Evolutionary conservation across 441 rosid species (phyloP).

Genomic region (Gossypium schwendimanii): DNA sequence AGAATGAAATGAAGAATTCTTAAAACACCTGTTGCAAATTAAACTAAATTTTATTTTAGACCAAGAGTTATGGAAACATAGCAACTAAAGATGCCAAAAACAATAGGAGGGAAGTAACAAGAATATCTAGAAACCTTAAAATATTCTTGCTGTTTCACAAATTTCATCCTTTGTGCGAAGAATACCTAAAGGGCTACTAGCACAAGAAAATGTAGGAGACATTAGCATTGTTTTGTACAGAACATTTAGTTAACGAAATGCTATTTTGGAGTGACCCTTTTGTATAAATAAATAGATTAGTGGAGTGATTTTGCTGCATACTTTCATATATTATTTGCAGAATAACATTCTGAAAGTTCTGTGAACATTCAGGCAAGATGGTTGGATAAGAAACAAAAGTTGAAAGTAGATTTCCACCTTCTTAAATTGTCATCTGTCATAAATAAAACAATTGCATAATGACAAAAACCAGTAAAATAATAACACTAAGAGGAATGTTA

Average conservation of each 20-base stretch:
- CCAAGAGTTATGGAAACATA: neutral
- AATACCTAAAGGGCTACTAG: neutral
- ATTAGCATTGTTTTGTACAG: neutral
- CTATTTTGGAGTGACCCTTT: neutral
- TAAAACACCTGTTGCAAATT: neutral
- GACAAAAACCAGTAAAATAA: neutral
- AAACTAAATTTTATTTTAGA: neutral
- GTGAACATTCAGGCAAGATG: neutral
- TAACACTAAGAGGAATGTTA: neutral
- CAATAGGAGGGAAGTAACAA: neutral
- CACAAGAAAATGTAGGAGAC: neutral
- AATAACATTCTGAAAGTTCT: neutral
- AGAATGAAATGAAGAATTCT: neutral
- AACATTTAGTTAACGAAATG: neutral
- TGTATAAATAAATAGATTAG: no score
- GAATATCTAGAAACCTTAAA: neutral
- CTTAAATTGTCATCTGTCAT: neutral
- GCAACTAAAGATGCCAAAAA: neutral
- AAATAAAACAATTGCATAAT: neutral
- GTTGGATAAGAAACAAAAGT: neutral
- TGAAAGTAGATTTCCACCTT: neutral
- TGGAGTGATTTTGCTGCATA: neutral
- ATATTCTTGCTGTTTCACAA: neutral
- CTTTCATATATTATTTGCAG: neutral
- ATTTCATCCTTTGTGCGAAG: neutral